These are phyloP conservation scores for Penicillium subrubescens DNA, from an alignment of 495 filamentous ascomycete genomes.

Conservation along the genomic window DNA sequence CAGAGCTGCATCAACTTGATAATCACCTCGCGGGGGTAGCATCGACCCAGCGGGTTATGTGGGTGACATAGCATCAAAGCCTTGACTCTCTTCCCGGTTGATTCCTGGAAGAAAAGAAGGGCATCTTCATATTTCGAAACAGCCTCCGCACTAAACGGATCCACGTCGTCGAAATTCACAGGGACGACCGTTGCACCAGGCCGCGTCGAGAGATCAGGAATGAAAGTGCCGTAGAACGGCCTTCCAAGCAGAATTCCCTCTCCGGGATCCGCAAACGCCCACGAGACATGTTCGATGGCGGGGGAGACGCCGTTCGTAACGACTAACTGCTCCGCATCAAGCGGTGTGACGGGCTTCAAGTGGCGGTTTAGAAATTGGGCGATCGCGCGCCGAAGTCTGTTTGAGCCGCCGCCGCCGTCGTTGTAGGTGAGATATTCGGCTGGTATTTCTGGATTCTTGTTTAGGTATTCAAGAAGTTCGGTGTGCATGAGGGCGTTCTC, in stretches of 20 bases:
- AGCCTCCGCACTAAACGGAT: slow-evolving; percentile 47
- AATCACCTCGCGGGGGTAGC: slow-evolving; percentile 54
- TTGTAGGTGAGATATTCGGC: slow-evolving; percentile 47
- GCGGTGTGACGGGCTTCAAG: slow-evolving; percentile 39
- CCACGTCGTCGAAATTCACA: slow-evolving; percentile 45
- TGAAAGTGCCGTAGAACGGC: slow-evolving; percentile 55
- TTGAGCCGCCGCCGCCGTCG: slow-evolving; percentile 36
- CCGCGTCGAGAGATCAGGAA: slow-evolving; percentile 31
- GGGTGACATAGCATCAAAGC: slow-evolving; percentile 62
- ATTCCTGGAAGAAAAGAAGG: slow-evolving; percentile 27
- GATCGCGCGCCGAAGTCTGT: slow-evolving; percentile 42
- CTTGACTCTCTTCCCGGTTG: slow-evolving; percentile 38
- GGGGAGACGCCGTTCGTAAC: slow-evolving; percentile 52
- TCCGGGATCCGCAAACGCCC: slow-evolving; percentile 45
- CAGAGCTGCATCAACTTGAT: slow-evolving; percentile 54
- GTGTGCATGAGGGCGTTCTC: slow-evolving; percentile 46
- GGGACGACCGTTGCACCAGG: slow-evolving; percentile 38
- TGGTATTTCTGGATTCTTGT: slow-evolving; percentile 33
- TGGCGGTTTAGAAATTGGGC: slow-evolving; percentile 47
- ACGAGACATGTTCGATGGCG: slow-evolving; percentile 48
- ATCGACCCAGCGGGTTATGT: slow-evolving; percentile 62
- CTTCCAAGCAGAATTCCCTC: slow-evolving; percentile 53
- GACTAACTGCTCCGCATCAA: slow-evolving; percentile 44
- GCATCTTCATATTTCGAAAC: slow-evolving; percentile 46
- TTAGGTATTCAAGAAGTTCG: slow-evolving; percentile 33